Percentiles rank a stretch among this genome's conserved stretches.
phyloP scores from a whole-genome alignment of 345 rosid species.

The Rhodamnia rubescens region DNA sequence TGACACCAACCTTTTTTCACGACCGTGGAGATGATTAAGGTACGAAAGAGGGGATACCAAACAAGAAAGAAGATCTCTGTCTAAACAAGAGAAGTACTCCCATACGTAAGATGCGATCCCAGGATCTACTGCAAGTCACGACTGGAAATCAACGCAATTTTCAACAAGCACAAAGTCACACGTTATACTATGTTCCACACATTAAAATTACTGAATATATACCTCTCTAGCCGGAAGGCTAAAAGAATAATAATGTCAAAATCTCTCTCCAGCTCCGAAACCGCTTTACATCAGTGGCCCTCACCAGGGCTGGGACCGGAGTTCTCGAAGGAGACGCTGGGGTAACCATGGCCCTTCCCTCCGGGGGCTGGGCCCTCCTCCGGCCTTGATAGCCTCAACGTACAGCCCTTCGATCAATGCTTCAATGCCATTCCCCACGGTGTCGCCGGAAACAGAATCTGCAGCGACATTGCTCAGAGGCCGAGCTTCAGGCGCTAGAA shows the following conservation, averaged over 20 bases:
- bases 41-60: not conserved
- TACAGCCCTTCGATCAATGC: not conserved
- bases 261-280: not conserved
- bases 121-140: not conserved
- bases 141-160: not conserved
- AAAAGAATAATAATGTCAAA: not conserved
- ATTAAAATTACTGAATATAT: too few relatives aligned
- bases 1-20: not conserved
- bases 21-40: not conserved
- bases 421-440: conserved; percentile 4
- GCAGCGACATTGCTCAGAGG: conserved; percentile 3
- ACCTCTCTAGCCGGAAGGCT: not conserved
- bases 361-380: conserved; percentile 23
- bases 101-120: not conserved
- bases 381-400: conserved; percentile 18
- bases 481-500: conserved; percentile 17
- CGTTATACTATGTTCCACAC: not conserved
- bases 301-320: conserved; percentile 17
- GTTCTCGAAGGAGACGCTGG: not conserved
- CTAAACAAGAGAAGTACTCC: not conserved
- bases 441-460: not conserved
- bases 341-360: conserved; percentile 1
- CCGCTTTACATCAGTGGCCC: conserved; percentile 11
- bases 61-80: not conserved
- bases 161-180: not conserved